These are phyloP conservation scores for Funneliformis mosseae DNA, from an alignment of 192 early-diverging fungal species.

Conservation along the genomic window DNA sequence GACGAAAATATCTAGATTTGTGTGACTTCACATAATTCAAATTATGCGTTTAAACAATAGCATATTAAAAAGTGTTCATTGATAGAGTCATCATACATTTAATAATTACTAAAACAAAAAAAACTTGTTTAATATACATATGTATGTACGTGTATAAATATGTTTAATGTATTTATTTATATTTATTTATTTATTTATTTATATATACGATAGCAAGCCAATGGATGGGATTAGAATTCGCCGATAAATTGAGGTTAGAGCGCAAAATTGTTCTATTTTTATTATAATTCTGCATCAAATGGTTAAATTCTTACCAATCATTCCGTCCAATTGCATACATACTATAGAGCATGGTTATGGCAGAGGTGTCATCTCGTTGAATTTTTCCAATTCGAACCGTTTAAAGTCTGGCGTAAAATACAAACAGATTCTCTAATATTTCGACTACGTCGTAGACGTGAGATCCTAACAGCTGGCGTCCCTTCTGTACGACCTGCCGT, in stretches of 20 bases:
- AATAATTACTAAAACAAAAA: neutral
- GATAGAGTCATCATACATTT: neutral
- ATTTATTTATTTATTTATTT: neutral
- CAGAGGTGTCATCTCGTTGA: constrained; percentile 52
- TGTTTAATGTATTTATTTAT: neutral
- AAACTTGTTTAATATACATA: neutral
- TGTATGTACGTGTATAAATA: neutral
- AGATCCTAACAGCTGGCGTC: neutral
- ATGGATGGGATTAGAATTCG: constrained; percentile 63
- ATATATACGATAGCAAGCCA: constrained; percentile 47
- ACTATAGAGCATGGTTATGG: constrained; percentile 55
- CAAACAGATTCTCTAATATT: constrained; percentile 65
- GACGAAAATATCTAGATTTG: neutral
- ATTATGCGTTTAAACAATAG: neutral
- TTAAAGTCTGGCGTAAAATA: constrained; percentile 62
- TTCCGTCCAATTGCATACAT: neutral
- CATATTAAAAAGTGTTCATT: neutral
- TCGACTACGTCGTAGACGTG: constrained; percentile 46
- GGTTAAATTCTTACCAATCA: neutral
- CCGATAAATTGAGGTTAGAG: constrained; percentile 50
- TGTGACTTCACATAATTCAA: neutral
- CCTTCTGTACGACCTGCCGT: neutral
- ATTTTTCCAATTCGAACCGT: constrained; percentile 61
- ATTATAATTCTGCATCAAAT: neutral
- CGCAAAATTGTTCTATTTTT: neutral